Percentiles rank a stretch among this genome's conserved stretches.
Conservation (phyloP, 345 rosid genomes). For the Eutrema yunnanense region DNA sequence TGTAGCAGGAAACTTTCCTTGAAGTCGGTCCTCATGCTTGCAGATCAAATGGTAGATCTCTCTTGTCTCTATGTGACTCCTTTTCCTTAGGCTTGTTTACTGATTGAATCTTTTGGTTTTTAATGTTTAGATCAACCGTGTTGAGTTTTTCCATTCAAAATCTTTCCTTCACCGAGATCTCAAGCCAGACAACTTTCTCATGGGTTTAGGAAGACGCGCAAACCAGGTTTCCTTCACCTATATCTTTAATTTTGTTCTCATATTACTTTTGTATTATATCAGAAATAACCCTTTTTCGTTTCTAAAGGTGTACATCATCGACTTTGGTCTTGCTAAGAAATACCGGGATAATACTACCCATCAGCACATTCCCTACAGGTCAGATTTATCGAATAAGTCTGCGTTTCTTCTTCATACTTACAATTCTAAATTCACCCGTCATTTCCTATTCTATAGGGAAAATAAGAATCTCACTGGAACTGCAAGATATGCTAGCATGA, state of each 20-base stretch:
- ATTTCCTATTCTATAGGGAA: conserved; percentile 46
- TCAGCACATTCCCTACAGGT: conserved; percentile 94
- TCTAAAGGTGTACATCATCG: conserved; percentile 70
- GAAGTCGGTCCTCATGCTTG: conserved; percentile 97
- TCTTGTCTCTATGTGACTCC: not conserved
- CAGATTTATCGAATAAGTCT: not conserved
- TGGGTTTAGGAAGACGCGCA: conserved; percentile 95
- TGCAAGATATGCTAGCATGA: conserved; percentile 99
- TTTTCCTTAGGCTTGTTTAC: not conserved
- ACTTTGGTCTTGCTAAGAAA: conserved; percentile 95
- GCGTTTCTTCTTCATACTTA: not conserved
- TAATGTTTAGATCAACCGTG: conserved; percentile 68
- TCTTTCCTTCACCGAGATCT: conserved; percentile 95
- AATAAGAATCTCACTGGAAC: conserved; percentile 96
- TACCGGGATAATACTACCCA: conserved; percentile 78
- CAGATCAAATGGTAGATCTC: conserved; percentile 84
- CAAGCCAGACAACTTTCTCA: conserved; percentile 91
- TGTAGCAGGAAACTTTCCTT: conserved; percentile 89
- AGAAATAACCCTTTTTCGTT: not conserved
- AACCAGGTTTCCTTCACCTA: conserved; percentile 52
- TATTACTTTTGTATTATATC: not conserved
- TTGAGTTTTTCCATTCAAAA: conserved; percentile 83
- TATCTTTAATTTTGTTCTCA: not conserved
- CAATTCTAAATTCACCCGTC: not conserved
- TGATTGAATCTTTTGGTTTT: not conserved